phyloP scores from a whole-genome alignment of 306 rosid genomes.

The Parietaria judaica region DNA sequence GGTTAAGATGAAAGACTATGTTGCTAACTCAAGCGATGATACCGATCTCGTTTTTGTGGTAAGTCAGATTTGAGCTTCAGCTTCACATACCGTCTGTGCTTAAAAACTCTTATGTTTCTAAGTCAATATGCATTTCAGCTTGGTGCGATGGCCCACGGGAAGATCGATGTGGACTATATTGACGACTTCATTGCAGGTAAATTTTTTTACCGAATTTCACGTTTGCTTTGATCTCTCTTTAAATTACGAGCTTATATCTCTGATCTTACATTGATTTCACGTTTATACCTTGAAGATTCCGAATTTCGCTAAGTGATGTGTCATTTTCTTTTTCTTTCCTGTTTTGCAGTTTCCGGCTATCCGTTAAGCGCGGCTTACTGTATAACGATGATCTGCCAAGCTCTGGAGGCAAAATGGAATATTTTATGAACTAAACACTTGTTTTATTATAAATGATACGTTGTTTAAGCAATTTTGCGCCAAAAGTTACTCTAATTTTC shows the following conservation, averaged over 20 bases:
- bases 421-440: slow-evolving; percentile 30
- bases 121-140: slow-evolving; percentile 37
- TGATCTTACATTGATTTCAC: too few species aligned
- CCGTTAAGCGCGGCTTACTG: slow-evolving; percentile 72
- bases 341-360: slow-evolving; percentile 51
- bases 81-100: not conserved
- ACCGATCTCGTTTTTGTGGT: slow-evolving; percentile 78
- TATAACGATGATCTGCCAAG: slow-evolving; percentile 43
- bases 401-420: slow-evolving; percentile 52
- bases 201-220: slow-evolving; percentile 3
- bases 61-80: slow-evolving; percentile 14
- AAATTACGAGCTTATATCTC: not conserved
- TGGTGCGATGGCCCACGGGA: slow-evolving; percentile 90
- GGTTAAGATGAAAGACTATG: slow-evolving; percentile 41
- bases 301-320: too few species aligned
- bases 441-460: too few species aligned
- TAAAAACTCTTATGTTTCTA: not conserved
- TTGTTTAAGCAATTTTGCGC: too few species aligned
- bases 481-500: too few species aligned
- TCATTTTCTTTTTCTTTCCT: not conserved
- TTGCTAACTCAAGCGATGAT: slow-evolving; percentile 22
- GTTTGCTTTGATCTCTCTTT: not conserved
- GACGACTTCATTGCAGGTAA: slow-evolving; percentile 71
- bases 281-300: too few species aligned
- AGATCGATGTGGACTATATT: slow-evolving; percentile 61